Base-by-base conservation (phyloP, 805 yeast genomes). In the Metschnikowia aberdeeniae region DNA sequence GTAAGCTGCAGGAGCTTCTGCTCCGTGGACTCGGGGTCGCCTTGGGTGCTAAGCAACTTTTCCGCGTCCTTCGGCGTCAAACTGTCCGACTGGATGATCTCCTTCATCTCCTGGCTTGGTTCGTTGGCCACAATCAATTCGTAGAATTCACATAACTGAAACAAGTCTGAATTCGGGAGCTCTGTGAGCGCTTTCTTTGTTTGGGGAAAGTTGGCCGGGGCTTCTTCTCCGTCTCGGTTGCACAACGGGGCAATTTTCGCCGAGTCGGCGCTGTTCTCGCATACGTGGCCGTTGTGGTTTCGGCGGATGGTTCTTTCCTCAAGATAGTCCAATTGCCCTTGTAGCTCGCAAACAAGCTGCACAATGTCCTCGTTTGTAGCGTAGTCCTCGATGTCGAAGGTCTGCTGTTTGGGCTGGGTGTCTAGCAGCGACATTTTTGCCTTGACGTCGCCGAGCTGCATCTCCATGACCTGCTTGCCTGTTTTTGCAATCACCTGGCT, bases 301-400 rank as follows among this genome's bases (percentile, higher is more conserved):
- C 98, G 75, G 52, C 86, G 75, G 36, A 86, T 76, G 13, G 85
- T 77, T 54, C 95, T 76, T 53, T 86, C 87, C 59, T 90, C 98
- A 29, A 86, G 61, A 20, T 76, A 70, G 43, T 86, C 90, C 57
- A 90, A 73, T 65, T 90, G 97, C 7, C 87, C 86, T 64, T 90
- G 97, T 45, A 90, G 68, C 63, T 90, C 98, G 9, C 87, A 88
- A 11, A 89, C 97, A 37, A 90, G 71, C 59, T 88, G 92, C 3
- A 86, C 86, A 10, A 90, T 67, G 59, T 92, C 98, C 46, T 86
- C 95, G 53, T 87, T 84, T 3, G 92, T 81, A 31, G 82, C 87
- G 52, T 75, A 82, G 51, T 84, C 88, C 3, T 75, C 61, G 1
- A 79, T 60, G 47, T 79, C 84, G 42, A 59, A 51, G 43, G 54